phyloP scores from a whole-genome alignment of 495 filamentous ascomycete species.

The Letharia columbiana region DNA sequence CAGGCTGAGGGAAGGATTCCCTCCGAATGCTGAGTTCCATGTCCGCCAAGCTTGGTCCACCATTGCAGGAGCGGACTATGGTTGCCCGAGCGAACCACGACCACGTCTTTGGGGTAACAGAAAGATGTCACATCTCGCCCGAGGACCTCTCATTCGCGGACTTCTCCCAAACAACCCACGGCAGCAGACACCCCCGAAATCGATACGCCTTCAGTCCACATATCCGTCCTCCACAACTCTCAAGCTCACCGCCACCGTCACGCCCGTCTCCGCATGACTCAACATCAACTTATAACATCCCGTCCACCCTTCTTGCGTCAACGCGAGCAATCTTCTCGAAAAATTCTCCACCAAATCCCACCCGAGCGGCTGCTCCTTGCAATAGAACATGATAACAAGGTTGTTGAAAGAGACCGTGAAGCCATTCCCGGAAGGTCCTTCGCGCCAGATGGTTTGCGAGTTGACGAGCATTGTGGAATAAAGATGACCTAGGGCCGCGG shows the following conservation, averaged over 20 bases:
- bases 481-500: not conserved
- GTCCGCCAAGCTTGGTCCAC: not conserved
- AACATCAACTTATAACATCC: not conserved
- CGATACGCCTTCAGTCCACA: not conserved
- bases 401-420: not conserved
- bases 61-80: not conserved
- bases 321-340: not conserved
- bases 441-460: not conserved
- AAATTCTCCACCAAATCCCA: not conserved
- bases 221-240: not conserved
- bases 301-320: not conserved
- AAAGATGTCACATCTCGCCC: not conserved
- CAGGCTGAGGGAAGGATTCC: not conserved
- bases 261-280: not conserved
- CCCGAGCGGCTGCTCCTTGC: not conserved
- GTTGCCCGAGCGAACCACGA: not conserved
- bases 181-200: not conserved
- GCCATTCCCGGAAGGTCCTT: not conserved
- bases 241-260: not conserved
- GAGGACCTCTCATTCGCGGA: not conserved
- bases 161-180: not conserved
- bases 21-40: not conserved
- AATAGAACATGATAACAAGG: not conserved
- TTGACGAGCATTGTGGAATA: not conserved
- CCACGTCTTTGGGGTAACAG: not conserved